Evolutionary conservation across 192 early-diverging fungal species (phyloP).

Genomic region (Spizellomyces sp.): DNA sequence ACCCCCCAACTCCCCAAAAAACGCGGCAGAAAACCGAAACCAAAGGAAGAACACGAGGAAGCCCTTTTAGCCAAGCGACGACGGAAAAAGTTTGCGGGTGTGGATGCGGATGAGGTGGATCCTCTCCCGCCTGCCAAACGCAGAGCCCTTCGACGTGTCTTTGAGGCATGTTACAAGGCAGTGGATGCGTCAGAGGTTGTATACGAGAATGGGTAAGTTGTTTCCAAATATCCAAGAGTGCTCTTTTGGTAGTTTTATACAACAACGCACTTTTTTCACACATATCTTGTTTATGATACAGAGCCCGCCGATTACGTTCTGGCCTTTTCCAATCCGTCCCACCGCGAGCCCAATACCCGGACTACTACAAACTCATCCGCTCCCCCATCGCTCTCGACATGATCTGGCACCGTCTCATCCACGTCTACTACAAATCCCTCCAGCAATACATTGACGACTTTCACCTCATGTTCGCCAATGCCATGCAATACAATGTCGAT

Average conservation of each 20-base stretch:
- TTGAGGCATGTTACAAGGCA: conserved; percentile 58
- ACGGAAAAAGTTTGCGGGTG: conserved; percentile 44
- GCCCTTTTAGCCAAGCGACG: conserved; percentile 6
- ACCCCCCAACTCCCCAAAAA: too few species aligned
- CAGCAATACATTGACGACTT: conserved; percentile 78
- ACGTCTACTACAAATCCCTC: conserved; percentile 59
- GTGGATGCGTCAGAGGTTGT: conserved; percentile 59
- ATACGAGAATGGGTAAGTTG: conserved; percentile 37
- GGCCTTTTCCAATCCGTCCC: conserved; percentile 82
- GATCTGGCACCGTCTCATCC: conserved; percentile 77
- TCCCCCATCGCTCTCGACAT: conserved; percentile 87
- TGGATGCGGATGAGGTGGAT: conserved; percentile 56
- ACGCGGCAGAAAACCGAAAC: conserved; percentile 19
- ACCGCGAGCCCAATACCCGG: conserved; percentile 72
- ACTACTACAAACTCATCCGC: conserved; percentile 89
- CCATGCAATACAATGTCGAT: conserved; percentile 88
- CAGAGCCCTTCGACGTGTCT: conserved; percentile 57
- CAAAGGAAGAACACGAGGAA: conserved; percentile 36
- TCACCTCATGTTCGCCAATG: conserved; percentile 88
- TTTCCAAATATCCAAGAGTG: too few species aligned
- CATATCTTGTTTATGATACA: background rate
- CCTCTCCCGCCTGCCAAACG: conserved; percentile 51
- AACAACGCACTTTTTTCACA: conserved; percentile 5
- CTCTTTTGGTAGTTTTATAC: background rate
- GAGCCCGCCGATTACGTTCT: conserved; percentile 32